A percentile compares a stretch with the other conserved stretches of the same genome.
These are phyloP conservation scores for Wickerhamiella pararugosa DNA, from an alignment of 1,139 yeast genomes.

Conservation along the genomic window DNA sequence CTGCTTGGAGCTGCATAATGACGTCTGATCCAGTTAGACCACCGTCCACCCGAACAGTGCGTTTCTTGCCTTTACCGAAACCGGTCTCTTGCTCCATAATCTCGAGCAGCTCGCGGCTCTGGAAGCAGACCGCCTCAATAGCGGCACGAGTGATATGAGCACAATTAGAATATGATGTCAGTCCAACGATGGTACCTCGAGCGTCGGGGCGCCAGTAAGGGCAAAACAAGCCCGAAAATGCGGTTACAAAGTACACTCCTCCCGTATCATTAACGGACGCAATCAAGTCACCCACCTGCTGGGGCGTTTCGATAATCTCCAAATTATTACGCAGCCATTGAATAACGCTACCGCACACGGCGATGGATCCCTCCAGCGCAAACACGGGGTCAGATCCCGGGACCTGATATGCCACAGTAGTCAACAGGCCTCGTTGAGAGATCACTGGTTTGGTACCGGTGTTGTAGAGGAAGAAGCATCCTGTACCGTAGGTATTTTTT, in stretches of 20 bases:
- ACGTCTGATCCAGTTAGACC: conserved; percentile 90
- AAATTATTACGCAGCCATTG: conserved; percentile 92
- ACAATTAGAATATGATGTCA: conserved; percentile 77
- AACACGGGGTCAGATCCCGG: conserved; percentile 64
- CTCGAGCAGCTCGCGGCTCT: conserved; percentile 76
- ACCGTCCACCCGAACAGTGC: conserved; percentile 63
- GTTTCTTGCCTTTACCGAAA: conserved; percentile 20
- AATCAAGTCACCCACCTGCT: conserved; percentile 85
- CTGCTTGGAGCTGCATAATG: conserved; percentile 90
- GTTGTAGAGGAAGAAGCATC: conserved; percentile 80
- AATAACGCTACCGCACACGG: conserved; percentile 90
- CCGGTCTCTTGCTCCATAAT: conserved; percentile 85
- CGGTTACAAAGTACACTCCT: conserved; percentile 91
- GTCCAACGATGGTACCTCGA: conserved; percentile 83
- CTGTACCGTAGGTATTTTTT: conserved; percentile 96
- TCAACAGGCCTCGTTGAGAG: conserved; percentile 67
- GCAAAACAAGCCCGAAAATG: conserved; percentile 85
- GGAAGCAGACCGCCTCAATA: conserved; percentile 88
- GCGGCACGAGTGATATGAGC: conserved; percentile 91
- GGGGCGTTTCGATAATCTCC: conserved; percentile 63
- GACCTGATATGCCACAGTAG: conserved; percentile 85
- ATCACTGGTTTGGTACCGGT: conserved; percentile 49
- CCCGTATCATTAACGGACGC: conserved; percentile 69
- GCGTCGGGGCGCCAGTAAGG: conserved; percentile 95
- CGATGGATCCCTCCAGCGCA: conserved; percentile 90